A percentile compares a stretch with the other conserved stretches of the same genome.
Conservation (phyloP, 1,284 basidiomycete species). For the Violaceomyces palustris region DNA sequence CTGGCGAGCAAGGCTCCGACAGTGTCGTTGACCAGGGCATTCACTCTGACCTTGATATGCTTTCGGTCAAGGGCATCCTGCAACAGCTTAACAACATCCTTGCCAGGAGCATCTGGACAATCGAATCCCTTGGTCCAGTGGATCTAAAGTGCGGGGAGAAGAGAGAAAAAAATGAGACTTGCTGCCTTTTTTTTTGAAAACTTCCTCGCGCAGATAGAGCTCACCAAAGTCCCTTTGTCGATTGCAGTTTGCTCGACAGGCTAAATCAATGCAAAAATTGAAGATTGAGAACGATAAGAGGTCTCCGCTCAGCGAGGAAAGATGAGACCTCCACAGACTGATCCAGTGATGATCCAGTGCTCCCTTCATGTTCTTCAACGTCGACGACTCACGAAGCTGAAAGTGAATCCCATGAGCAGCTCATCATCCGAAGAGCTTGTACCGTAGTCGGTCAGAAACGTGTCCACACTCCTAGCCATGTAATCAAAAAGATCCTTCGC, state of each 20-base stretch:
- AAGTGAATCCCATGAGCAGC: slow-evolving; percentile 64
- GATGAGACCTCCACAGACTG: no score
- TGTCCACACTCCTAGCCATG: slow-evolving; percentile 89
- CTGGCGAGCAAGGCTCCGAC: slow-evolving; percentile 89
- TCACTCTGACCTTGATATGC: slow-evolving; percentile 86
- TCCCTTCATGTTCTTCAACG: no score
- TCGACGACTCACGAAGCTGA: no score
- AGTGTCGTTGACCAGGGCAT: slow-evolving; percentile 90
- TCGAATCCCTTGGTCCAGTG: slow-evolving; percentile 53
- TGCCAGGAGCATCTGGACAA: slow-evolving; percentile 65
- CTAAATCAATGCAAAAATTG: no score
- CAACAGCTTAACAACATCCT: slow-evolving; percentile 84
- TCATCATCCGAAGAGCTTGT: slow-evolving; percentile 49
- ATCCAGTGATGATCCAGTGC: no score
- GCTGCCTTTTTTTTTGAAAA: no score
- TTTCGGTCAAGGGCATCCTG: slow-evolving; percentile 91
- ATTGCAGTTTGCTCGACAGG: slow-evolving; percentile 95
- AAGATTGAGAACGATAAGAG: no score
- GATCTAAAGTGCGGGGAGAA: no score
- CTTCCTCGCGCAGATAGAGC: background rate
- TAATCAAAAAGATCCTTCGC: slow-evolving; percentile 60
- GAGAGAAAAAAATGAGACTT: no score
- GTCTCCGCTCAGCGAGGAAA: no score
- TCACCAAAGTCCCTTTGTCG: no score
- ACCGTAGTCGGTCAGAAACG: slow-evolving; percentile 74